Percentiles rank a stretch among this genome's conserved stretches.
Evolutionary conservation across 345 rosid genomes (phyloP).

Genomic region (Salix caprea): DNA sequence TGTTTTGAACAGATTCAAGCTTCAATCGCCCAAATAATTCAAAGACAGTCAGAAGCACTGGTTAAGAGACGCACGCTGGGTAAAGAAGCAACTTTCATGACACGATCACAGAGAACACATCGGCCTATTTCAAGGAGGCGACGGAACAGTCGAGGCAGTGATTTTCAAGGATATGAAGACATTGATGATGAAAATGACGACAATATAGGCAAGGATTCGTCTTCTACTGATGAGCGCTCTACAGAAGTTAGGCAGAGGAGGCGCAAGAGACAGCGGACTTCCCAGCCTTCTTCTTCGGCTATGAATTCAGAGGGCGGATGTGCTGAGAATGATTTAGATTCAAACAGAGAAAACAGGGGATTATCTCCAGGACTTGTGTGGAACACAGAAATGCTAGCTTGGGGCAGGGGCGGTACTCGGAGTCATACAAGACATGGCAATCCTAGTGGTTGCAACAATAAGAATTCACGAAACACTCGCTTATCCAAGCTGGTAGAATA

Average conservation of each 20-base stretch:
- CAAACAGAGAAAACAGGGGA: constrained; percentile 52
- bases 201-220: constrained; percentile 60
- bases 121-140: constrained; percentile 52
- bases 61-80: constrained; percentile 53
- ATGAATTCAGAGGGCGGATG: constrained; percentile 46
- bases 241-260: constrained; percentile 47
- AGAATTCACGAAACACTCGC: constrained; percentile 57
- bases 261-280: constrained; percentile 43
- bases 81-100: constrained; percentile 43
- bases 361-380: constrained; percentile 66
- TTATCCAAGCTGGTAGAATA: constrained; percentile 64
- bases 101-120: constrained; percentile 52
- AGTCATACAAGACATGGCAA: constrained; percentile 82
- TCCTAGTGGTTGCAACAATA: constrained; percentile 44
- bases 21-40: constrained; percentile 80
- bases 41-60: constrained; percentile 74
- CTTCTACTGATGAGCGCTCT: constrained; percentile 66
- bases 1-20: constrained; percentile 71
- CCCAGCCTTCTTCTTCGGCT: constrained; percentile 59
- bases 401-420: constrained; percentile 92
- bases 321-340: constrained; percentile 52
- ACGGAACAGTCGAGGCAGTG: constrained; percentile 50
- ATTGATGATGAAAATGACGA: constrained; percentile 65
- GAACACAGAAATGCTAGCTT: constrained; percentile 72
- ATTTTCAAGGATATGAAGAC: constrained; percentile 60